A percentile compares a stretch with the other conserved stretches of the same genome.
Evolutionary conservation across 2,329 filamentous ascomycete genomes (phyloP).

Genomic region (Chaetomium globosum): DNA sequence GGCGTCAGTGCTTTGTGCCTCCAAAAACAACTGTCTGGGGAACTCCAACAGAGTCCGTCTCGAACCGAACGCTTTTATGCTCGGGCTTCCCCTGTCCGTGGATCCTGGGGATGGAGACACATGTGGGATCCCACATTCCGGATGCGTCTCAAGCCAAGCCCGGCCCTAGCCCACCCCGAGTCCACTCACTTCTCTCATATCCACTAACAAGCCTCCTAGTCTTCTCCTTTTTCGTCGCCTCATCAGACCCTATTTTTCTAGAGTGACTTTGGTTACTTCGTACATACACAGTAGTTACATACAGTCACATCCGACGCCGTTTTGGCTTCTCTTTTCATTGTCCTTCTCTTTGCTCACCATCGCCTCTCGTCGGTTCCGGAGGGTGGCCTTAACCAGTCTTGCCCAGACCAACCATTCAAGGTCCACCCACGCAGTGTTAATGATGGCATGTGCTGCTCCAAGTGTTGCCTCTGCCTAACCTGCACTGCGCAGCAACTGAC

Average conservation of each 20-base stretch:
- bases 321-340: neutral
- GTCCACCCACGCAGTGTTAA: neutral
- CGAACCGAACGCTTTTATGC: neutral
- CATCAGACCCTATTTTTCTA: neutral
- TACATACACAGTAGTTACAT: too few relatives aligned
- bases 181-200: constrained; percentile 1
- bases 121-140: constrained; percentile 2
- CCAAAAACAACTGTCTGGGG: neutral
- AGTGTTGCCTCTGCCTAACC: neutral
- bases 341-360: neutral
- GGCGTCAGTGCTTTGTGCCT: constrained; percentile 13
- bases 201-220: neutral
- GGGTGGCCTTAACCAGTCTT: neutral
- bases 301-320: neutral
- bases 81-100: constrained; percentile 2
- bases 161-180: neutral
- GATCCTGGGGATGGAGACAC: constrained; percentile 1
- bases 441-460: constrained; percentile 11
- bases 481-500: constrained; percentile 14
- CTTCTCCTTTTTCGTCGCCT: neutral
- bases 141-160: neutral
- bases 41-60: constrained; percentile 3
- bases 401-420: neutral
- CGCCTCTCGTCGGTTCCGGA: constrained; percentile 16
- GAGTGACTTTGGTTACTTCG: too few relatives aligned